Conservation (phyloP, 768 basidiomycete genomes). For the Candolleomyces efflorescens region DNA sequence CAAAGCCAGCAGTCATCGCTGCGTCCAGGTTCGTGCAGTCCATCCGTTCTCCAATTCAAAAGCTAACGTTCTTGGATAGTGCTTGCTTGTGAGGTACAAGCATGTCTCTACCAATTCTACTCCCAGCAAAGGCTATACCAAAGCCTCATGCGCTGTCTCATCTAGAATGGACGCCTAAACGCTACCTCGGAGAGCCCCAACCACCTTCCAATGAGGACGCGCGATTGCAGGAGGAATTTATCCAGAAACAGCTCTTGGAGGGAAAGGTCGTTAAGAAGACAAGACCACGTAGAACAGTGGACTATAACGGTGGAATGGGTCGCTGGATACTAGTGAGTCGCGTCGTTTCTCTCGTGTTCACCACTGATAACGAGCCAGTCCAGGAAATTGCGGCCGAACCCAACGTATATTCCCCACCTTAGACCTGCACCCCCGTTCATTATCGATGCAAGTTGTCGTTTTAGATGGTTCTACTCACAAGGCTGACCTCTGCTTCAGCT, state of each 20-base stretch:
- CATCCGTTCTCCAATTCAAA: not conserved
- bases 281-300: slow-evolving; percentile 89
- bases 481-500: slow-evolving; percentile 47
- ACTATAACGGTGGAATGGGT: slow-evolving; percentile 86
- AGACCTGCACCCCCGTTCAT: slow-evolving; percentile 86
- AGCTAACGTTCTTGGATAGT: not conserved
- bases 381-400: slow-evolving; percentile 75
- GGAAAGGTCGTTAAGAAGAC: slow-evolving; percentile 88
- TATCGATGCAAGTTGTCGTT: slow-evolving; percentile 65
- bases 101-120: slow-evolving; percentile 7
- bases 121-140: slow-evolving; percentile 5
- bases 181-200: slow-evolving; percentile 71
- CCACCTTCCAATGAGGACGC: slow-evolving; percentile 73
- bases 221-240: slow-evolving; percentile 71
- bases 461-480: slow-evolving; percentile 9
- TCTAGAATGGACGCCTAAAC: slow-evolving; percentile 73
- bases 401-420: slow-evolving; percentile 69
- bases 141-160: slow-evolving; percentile 24
- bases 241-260: slow-evolving; percentile 72
- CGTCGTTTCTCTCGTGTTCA: not conserved
- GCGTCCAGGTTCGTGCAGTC: not conserved
- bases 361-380: slow-evolving; percentile 29
- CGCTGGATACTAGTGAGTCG: slow-evolving; percentile 76
- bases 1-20: too few relatives aligned
- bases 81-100: not conserved